phyloP scores from a whole-genome alignment of 441 rosid species.

The Theobroma grandiflorum region DNA sequence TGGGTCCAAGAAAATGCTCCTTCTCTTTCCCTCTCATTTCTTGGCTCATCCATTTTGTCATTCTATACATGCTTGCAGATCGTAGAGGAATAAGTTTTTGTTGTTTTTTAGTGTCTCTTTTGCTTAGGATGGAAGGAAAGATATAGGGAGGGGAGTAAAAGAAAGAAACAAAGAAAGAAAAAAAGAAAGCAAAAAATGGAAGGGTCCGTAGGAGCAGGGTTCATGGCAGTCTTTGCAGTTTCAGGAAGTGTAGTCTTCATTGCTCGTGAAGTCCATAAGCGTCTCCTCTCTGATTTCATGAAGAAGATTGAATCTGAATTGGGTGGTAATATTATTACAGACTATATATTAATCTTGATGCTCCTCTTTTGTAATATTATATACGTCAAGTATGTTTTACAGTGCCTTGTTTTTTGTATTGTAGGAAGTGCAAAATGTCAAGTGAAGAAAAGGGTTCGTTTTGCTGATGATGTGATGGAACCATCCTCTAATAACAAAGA shows the following conservation, averaged over 20 bases:
- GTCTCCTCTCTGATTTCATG: slow-evolving; percentile 82
- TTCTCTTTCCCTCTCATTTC: not conserved
- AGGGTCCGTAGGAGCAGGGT: slow-evolving; percentile 49
- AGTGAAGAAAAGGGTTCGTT: slow-evolving; percentile 69
- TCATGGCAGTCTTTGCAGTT: slow-evolving; percentile 76
- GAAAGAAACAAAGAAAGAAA: not conserved
- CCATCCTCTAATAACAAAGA: slow-evolving; percentile 67
- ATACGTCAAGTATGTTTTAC: not conserved
- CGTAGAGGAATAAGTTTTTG: not conserved
- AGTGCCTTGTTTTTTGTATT: not conserved
- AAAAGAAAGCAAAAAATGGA: slow-evolving; percentile 39
- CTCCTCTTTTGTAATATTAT: not conserved
- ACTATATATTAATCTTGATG: not conserved
- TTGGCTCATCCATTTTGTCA: slow-evolving; percentile 26
- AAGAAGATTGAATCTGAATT: slow-evolving; percentile 69
- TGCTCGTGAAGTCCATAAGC: slow-evolving; percentile 67
- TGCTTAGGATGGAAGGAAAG: not conserved
- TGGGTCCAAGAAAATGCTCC: slow-evolving; percentile 16
- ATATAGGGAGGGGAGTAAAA: not conserved
- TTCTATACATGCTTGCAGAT: slow-evolving; percentile 3
- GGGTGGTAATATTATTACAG: slow-evolving; percentile 31
- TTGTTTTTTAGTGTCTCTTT: no score
- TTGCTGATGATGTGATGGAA: slow-evolving; percentile 76
- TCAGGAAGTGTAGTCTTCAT: slow-evolving; percentile 77
- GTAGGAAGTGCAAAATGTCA: slow-evolving; percentile 44